These are phyloP conservation scores for Cystofilobasidium capitatum DNA, from an alignment of 768 basidiomycete genomes.

Conservation along the genomic window DNA sequence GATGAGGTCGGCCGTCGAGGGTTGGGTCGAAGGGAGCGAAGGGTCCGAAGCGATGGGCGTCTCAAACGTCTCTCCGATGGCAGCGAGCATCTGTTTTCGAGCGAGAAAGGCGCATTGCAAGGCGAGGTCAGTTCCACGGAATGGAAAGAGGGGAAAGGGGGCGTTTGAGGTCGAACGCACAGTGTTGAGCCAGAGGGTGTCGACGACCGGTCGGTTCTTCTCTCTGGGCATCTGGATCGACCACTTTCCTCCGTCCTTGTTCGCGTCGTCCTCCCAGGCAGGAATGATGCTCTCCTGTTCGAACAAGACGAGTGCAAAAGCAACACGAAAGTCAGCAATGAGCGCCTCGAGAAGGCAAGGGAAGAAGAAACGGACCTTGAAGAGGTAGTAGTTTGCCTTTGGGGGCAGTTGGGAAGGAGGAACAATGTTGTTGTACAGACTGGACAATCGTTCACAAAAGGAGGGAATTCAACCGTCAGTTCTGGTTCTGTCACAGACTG, in stretches of 20 bases:
- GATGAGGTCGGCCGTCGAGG: conserved; percentile 48
- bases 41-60: conserved; percentile 50
- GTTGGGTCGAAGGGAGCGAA: conserved; percentile 42
- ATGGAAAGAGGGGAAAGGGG: not conserved
- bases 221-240: conserved; percentile 93
- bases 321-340: conserved; percentile 1
- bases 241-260: conserved; percentile 98
- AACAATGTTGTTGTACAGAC: conserved; percentile 92
- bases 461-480: too few species aligned
- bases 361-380: conserved; percentile 56
- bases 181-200: conserved; percentile 97
- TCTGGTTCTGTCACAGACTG: too few species aligned
- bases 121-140: not conserved
- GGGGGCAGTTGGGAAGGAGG: conserved; percentile 83
- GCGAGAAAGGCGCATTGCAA: not conserved
- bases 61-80: conserved; percentile 98
- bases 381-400: conserved; percentile 99
- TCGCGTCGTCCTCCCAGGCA: conserved; percentile 94
- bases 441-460: conserved; percentile 41
- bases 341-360: not conserved
- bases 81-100: conserved; percentile 93
- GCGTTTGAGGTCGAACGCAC: conserved; percentile 45
- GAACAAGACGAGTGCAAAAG: not conserved
- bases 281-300: conserved; percentile 78
- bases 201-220: conserved; percentile 72